These are phyloP conservation scores for Thraustochytrium sp. DNA, from an alignment of 352 stramenopile genomes.

Conservation along the genomic window DNA sequence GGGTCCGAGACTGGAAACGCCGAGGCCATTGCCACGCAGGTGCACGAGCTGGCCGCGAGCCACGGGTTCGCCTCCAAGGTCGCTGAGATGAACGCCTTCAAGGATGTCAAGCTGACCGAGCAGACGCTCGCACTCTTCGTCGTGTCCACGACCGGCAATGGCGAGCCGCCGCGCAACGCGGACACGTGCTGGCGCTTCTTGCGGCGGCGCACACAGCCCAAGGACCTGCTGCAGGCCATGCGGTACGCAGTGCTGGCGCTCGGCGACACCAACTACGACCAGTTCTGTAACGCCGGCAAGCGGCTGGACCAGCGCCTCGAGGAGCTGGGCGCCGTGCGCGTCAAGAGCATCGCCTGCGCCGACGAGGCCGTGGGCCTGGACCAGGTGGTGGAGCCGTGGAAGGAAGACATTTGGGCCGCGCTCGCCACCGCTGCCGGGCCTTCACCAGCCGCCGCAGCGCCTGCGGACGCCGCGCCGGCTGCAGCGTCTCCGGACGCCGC, in stretches of 20 bases:
- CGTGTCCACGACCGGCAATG: constrained; percentile 89
- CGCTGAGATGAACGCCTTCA: constrained; percentile 38
- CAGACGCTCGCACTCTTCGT: constrained; percentile 61
- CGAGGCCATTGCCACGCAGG: constrained; percentile 69
- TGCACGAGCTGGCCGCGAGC: neutral
- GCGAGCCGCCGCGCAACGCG: constrained; percentile 87
- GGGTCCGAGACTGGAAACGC: constrained; percentile 70
- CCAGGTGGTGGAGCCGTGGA: constrained; percentile 84
- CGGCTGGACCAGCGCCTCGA: constrained; percentile 76
- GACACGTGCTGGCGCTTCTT: constrained; percentile 83
- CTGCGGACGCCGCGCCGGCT: neutral
- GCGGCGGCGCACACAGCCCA: constrained; percentile 72
- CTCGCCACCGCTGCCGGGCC: neutral
- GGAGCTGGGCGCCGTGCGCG: constrained; percentile 72
- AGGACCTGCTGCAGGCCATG: constrained; percentile 66
- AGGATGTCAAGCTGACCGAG: constrained; percentile 44
- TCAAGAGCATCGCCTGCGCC: constrained; percentile 66
- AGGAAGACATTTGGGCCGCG: constrained; percentile 58
- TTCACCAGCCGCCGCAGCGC: neutral
- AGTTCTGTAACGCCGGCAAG: constrained; percentile 87
- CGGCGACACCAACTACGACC: constrained; percentile 94
- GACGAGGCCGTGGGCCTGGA: constrained; percentile 89
- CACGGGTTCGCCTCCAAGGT: neutral
- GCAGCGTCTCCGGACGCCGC: neutral
- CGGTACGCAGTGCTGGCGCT: constrained; percentile 79